Conservation (phyloP, 2,329 filamentous ascomycete genomes). For the Verticillium zaregamsianum region DNA sequence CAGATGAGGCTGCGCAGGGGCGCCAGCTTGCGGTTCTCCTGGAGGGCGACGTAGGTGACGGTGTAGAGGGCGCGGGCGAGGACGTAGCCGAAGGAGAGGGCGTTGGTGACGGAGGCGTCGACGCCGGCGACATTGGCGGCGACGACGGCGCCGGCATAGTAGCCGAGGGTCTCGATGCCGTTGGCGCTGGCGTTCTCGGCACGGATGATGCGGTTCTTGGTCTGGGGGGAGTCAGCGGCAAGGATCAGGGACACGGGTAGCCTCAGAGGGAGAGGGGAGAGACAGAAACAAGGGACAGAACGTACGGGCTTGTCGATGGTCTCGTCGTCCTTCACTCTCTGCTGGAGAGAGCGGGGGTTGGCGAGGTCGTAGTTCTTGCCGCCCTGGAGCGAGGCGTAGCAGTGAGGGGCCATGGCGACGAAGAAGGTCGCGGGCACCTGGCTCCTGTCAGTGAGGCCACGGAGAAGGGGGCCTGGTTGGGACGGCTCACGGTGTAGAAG, state of each 20-base stretch:
- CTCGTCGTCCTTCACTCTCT: constrained; percentile 25
- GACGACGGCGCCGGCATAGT: constrained; percentile 37
- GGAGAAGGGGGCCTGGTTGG: constrained; percentile 11
- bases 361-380: constrained; percentile 31
- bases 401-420: constrained; percentile 29
- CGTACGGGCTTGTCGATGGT: constrained; percentile 22
- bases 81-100: constrained; percentile 33
- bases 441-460: not conserved
- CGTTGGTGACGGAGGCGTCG: constrained; percentile 30
- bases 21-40: constrained; percentile 32
- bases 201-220: constrained; percentile 50
- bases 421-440: constrained; percentile 37
- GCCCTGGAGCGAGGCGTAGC: constrained; percentile 23
- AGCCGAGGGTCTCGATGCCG: constrained; percentile 38
- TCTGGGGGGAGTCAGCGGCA: constrained; percentile 20
- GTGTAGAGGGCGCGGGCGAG: constrained; percentile 34
- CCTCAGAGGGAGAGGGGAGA: not conserved
- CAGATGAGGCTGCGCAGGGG: constrained; percentile 33
- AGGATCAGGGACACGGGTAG: not conserved
- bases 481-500: constrained; percentile 21
- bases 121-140: constrained; percentile 42
- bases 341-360: constrained; percentile 30
- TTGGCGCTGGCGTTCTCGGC: constrained; percentile 45
- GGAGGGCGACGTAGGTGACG: constrained; percentile 37
- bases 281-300: not conserved